phyloP scores from a whole-genome alignment of 805 yeast genomes.

The Metahyphopichia silvanorum region DNA sequence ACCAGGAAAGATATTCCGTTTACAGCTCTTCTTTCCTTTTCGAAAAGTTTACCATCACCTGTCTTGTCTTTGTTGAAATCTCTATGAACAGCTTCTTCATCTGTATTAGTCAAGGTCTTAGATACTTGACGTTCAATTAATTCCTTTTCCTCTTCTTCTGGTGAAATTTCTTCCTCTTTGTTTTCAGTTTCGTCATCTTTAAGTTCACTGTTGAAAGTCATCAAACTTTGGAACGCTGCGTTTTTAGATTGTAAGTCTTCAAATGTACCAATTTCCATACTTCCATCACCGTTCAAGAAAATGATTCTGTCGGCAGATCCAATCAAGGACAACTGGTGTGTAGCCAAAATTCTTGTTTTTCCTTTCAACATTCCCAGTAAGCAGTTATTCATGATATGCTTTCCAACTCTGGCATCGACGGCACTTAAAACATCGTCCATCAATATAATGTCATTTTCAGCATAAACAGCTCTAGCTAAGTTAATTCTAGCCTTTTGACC shows the following conservation, averaged over 20 bases:
- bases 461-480: slow-evolving; percentile 77
- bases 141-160: slow-evolving; percentile 8
- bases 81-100: slow-evolving; percentile 31
- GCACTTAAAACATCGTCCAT: slow-evolving; percentile 85
- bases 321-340: slow-evolving; percentile 77
- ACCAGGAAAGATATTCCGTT: slow-evolving; percentile 38
- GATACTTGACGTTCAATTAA: slow-evolving; percentile 7
- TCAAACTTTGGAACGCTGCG: slow-evolving; percentile 32
- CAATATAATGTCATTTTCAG: slow-evolving; percentile 61
- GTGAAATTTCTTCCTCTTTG: slow-evolving; percentile 11
- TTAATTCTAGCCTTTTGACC: slow-evolving; percentile 85
- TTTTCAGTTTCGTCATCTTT: slow-evolving; percentile 12
- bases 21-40: slow-evolving; percentile 55
- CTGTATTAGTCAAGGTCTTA: slow-evolving; percentile 11
- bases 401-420: slow-evolving; percentile 82
- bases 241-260: slow-evolving; percentile 47
- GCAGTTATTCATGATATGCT: slow-evolving; percentile 70
- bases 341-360: slow-evolving; percentile 73
- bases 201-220: slow-evolving; percentile 31
- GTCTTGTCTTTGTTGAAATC: slow-evolving; percentile 22
- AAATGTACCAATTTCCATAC: slow-evolving; percentile 58
- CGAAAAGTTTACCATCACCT: slow-evolving; percentile 18
- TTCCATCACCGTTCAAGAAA: slow-evolving; percentile 64
- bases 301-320: slow-evolving; percentile 69
- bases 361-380: slow-evolving; percentile 52